Percentiles rank a stretch among this genome's conserved stretches.
Evolutionary conservation across 306 rosid genomes (phyloP).

Genomic region (Ormosia emarginata): DNA sequence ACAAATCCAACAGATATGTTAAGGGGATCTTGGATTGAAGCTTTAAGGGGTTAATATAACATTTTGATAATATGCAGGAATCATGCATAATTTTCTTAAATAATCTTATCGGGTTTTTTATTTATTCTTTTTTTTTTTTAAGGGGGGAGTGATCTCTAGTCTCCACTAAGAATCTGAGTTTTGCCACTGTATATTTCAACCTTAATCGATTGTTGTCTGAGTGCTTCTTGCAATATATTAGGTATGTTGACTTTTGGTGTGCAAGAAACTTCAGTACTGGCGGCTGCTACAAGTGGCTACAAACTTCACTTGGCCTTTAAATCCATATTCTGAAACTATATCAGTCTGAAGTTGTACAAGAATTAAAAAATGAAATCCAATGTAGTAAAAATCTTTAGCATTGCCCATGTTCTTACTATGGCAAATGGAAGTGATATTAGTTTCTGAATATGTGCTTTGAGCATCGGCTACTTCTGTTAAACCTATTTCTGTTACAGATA

Average conservation of each 20-base stretch:
- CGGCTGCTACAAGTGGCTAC: background rate
- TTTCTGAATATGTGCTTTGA: background rate
- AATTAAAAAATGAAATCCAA: background rate
- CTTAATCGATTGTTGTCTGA: background rate
- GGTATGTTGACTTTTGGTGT: background rate
- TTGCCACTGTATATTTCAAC: background rate
- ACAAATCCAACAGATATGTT: conserved; percentile 28
- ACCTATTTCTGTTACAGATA: background rate
- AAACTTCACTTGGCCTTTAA: background rate
- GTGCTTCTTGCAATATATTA: background rate
- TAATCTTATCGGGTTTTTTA: background rate
- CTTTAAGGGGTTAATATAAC: background rate
- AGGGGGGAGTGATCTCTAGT: background rate
- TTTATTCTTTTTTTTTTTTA: background rate
- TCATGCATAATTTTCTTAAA: background rate
- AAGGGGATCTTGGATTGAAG: background rate
- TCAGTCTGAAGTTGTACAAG: background rate
- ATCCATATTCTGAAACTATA: background rate
- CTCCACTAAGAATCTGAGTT: background rate
- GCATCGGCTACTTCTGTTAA: background rate
- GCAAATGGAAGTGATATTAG: background rate
- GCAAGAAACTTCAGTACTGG: background rate
- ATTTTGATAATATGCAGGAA: background rate
- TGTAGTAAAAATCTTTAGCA: background rate
- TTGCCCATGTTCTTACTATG: background rate